Evolutionary conservation across 2,329 filamentous ascomycete genomes (phyloP), one percentile per base, ranked within the genome.

Genomic region (Aureobasidium vineae): DNA sequence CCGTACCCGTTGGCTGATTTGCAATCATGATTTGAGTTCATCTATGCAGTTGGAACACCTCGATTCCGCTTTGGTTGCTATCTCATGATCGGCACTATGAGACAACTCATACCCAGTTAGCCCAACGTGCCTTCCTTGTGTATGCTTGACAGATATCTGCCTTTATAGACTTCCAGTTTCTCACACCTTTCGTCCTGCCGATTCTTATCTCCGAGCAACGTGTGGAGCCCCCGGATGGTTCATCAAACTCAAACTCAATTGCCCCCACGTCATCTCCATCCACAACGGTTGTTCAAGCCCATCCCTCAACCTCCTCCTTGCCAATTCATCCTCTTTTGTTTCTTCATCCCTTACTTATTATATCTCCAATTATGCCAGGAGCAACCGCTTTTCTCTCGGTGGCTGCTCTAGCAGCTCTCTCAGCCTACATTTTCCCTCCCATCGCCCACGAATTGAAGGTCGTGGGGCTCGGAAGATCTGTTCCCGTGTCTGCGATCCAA

Each of bases 351-450:
- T 2, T 19, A 26, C 6, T 6, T 4, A 28, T 8, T 10, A 8
- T 11, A 60, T 3, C 21, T 1, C 23, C 15, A 40, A 52, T 2
- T n/a, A 64, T 64, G 61, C 61, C 61, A 31, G 49, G 61, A 10
- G 21, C 8, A 5, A 21, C 31, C 5, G 36, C 47, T 8, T 19
- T 41, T 10, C 23, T 19, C 8, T 54, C 49, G 2, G 19, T 64
- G 13, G 61, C 26, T 11, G 61, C 61, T 21, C n/a, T 64, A 23
- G 61, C 61, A 21, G 61, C 47, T 3, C 23, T 64, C 5, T 33
- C 49, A 1, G 23, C 28, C 38, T 53, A 54, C 16, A 26, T 64
- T 5, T 6, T 41, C 1, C 61, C 61, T 8, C 33, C 61, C 16
- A 23, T 64, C 16, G 23, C 21, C 10, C 61, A 64, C 10, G 61